Base-by-base conservation (phyloP, 495 filamentous ascomycete genomes). In the Lasiosphaeria miniovina region DNA sequence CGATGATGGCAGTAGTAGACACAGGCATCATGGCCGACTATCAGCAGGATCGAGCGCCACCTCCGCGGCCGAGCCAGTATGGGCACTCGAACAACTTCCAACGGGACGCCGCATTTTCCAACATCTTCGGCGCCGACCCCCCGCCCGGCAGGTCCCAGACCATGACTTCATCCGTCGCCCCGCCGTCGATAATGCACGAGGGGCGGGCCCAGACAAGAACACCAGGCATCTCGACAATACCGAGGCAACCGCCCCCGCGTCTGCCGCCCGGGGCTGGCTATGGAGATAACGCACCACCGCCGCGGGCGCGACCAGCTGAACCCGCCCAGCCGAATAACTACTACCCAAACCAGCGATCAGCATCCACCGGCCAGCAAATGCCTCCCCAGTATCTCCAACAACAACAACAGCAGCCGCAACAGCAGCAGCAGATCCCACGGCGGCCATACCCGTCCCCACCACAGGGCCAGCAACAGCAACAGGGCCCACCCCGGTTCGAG, bases 81-180 rank as follows among this genome's bases (percentile, higher is more conserved):
- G 88, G 85, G 61, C 82, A 86, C 69, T 75, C 88, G 38, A 84
- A 88, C 52, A 83, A 84, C 69, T 81, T 83, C 66, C 90, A 95
- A 74, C 86, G 94, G 75, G 93, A 98, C 82, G 91, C 90, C 67
- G 94, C 93, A 38, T 98, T 95, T 74, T 90, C 89, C 57, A 90
- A 92, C 75, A 99, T 99, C 65, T 99, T 99, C 68, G 94, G 94
- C 62, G 85, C 86, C 68, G 84, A 89, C 52, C 90, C 90, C 51
- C 90, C 89, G 41, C 90, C 90, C 49, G 93, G 94, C 54, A 86
- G 91, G 63, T 92, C 91, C 49, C 90, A 91, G 59, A 92, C 89
- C 5, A 91, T 92, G 89, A 90, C 83, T 56, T 89, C 88, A 24
- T 83, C 90, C 60, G 59, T 63, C 8, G 81, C 82, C 52, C 73